Evolutionary conservation across 1,284 basidiomycete species (phyloP).

Genomic region (Ustilago trichophora): DNA sequence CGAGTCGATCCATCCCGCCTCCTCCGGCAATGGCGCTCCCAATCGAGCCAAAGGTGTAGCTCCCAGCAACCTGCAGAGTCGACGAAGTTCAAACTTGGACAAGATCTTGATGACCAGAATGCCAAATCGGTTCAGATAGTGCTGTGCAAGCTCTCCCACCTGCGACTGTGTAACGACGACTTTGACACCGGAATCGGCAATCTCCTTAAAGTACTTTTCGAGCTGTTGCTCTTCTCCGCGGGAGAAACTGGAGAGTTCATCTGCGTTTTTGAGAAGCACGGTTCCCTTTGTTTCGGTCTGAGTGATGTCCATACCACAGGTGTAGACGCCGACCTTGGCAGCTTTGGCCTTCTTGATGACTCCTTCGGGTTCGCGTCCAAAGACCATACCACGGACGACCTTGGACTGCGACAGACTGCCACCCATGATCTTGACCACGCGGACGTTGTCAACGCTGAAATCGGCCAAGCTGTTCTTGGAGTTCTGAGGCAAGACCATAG

Average conservation of each 20-base stretch:
- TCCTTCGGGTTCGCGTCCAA: constrained; percentile 90
- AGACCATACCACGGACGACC: constrained; percentile 97
- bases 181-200: constrained; percentile 92
- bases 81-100: constrained; percentile 96
- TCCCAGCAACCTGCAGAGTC: constrained; percentile 91
- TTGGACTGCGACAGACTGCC: constrained; percentile 82
- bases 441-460: constrained; percentile 85
- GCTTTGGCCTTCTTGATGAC: constrained; percentile 77
- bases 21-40: constrained; percentile 94
- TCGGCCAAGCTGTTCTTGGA: constrained; percentile 67
- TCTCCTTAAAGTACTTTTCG: constrained; percentile 78
- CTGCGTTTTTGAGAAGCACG: constrained; percentile 91
- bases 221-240: constrained; percentile 82
- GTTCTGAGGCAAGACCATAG: constrained; percentile 62
- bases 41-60: constrained; percentile 95
- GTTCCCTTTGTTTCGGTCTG: constrained; percentile 99
- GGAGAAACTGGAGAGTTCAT: constrained; percentile 91
- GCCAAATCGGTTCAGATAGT: constrained; percentile 92
- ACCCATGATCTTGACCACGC: constrained; percentile 99
- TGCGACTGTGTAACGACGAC: constrained; percentile 91
- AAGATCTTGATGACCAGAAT: constrained; percentile 96
- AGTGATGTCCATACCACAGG: constrained; percentile 87
- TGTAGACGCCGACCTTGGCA: constrained; percentile 78
- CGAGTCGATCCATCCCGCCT: constrained; percentile 91
- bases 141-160: constrained; percentile 93